Evolutionary conservation across 257 asterid genomes (phyloP).

Genomic region (Solanum clarkiae): DNA sequence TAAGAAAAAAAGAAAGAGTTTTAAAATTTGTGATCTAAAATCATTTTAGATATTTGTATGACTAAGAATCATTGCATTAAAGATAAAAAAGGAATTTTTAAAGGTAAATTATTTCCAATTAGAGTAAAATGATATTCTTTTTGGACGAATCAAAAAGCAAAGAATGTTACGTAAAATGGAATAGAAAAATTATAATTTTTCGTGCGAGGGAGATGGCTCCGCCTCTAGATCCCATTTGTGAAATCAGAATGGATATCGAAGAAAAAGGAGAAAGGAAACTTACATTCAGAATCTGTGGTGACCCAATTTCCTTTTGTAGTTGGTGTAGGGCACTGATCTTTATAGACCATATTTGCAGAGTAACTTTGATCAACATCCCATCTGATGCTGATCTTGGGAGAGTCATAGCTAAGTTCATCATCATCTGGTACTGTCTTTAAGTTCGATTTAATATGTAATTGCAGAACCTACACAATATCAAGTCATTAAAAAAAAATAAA

Average conservation of each 20-base stretch:
- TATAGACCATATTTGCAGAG: slow-evolving; percentile 38
- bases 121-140: too few relatives aligned
- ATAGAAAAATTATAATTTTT: too few relatives aligned
- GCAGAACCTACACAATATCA: slow-evolving; percentile 30
- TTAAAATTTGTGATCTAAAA: too few relatives aligned
- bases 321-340: slow-evolving; percentile 7
- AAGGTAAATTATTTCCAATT: too few relatives aligned
- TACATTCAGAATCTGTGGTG: slow-evolving; percentile 82
- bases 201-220: too few relatives aligned
- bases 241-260: background rate
- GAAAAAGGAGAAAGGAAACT: background rate
- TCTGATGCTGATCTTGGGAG: slow-evolving; percentile 72
- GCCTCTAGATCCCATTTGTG: too few relatives aligned
- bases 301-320: slow-evolving; percentile 55
- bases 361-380: slow-evolving; percentile 63
- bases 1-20: too few relatives aligned
- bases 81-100: too few relatives aligned
- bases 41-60: too few relatives aligned
- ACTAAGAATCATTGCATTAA: too few relatives aligned
- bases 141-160: too few relatives aligned
- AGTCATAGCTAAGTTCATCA: slow-evolving; percentile 45
- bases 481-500: background rate
- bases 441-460: slow-evolving; percentile 24
- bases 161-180: too few relatives aligned
- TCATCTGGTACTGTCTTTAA: slow-evolving; percentile 36